Percentiles rank a stretch among this genome's conserved stretches.
These are phyloP conservation scores for Backusella mclennaniae DNA, from an alignment of 192 early-diverging fungal species.

Conservation along the genomic window DNA sequence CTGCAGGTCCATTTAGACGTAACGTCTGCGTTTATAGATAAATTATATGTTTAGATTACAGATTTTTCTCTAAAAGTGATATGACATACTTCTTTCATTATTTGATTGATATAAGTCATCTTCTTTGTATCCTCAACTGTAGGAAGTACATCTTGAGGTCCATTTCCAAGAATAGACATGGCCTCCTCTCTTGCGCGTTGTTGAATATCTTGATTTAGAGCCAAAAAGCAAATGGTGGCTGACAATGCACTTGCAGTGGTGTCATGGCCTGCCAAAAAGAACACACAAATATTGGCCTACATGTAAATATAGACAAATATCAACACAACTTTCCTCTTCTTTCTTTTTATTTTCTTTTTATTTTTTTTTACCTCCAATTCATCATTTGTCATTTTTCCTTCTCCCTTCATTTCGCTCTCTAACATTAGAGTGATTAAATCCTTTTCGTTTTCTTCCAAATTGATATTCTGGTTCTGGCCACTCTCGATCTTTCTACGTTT, in stretches of 20 bases:
- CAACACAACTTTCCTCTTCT: too few relatives aligned
- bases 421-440: not conserved
- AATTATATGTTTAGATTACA: not conserved
- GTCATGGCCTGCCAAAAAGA: constrained; percentile 38
- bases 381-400: not conserved
- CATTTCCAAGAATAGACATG: constrained; percentile 50
- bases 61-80: not conserved
- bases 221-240: constrained; percentile 46
- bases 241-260: constrained; percentile 57
- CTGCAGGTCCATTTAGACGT: constrained; percentile 14
- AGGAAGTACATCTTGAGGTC: constrained; percentile 47
- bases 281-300: not conserved
- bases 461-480: not conserved
- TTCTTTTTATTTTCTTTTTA: not conserved
- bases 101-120: constrained; percentile 47
- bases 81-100: constrained; percentile 45
- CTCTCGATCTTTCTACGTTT: not conserved
- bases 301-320: too few relatives aligned
- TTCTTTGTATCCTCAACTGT: constrained; percentile 51
- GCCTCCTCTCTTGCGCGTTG: constrained; percentile 53
- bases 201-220: constrained; percentile 49
- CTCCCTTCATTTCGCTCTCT: not conserved
- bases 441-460: not conserved
- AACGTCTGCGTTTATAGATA: not conserved
- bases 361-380: constrained; percentile 3